Conservation (phyloP, 139 green algal species). For the Zygnema circumcarinatum region DNA sequence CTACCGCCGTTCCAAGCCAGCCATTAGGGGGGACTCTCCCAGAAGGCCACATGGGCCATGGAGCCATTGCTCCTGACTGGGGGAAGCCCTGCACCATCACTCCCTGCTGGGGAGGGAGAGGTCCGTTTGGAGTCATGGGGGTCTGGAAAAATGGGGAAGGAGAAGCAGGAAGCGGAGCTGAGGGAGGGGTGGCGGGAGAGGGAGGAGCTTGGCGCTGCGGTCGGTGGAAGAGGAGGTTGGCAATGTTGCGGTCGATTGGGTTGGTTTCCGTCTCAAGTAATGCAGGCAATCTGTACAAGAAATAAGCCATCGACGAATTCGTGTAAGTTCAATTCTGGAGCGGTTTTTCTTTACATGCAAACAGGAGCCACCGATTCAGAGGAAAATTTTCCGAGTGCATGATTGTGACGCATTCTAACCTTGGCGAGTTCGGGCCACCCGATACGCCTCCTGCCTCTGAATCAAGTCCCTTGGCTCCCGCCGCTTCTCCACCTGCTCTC, state of each 20-base stretch:
- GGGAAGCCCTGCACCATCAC: background rate
- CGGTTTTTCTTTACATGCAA: too few relatives aligned
- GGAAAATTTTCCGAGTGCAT: too few relatives aligned
- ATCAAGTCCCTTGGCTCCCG: background rate
- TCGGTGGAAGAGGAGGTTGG: conserved; percentile 33
- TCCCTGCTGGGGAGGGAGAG: background rate
- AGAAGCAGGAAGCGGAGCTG: background rate
- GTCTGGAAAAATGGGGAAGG: background rate
- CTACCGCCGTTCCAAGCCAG: background rate
- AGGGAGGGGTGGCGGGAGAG: background rate
- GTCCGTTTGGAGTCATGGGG: background rate
- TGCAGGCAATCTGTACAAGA: background rate
- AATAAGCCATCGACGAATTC: background rate
- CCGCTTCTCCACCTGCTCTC: background rate
- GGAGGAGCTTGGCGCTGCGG: background rate
- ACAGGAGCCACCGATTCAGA: too few relatives aligned
- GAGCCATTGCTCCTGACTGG: background rate
- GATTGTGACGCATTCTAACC: too few relatives aligned
- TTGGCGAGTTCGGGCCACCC: too few relatives aligned
- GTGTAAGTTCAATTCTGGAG: too few relatives aligned
- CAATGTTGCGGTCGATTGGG: conserved; percentile 28
- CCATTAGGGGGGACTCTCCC: background rate
- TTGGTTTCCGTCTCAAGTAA: conserved; percentile 32
- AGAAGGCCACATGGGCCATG: background rate
- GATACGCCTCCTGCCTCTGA: background rate